Percentiles rank a stretch among this genome's conserved stretches.
phyloP scores from a whole-genome alignment of 495 filamentous ascomycete genomes.

The Penicillium crystallinum region DNA sequence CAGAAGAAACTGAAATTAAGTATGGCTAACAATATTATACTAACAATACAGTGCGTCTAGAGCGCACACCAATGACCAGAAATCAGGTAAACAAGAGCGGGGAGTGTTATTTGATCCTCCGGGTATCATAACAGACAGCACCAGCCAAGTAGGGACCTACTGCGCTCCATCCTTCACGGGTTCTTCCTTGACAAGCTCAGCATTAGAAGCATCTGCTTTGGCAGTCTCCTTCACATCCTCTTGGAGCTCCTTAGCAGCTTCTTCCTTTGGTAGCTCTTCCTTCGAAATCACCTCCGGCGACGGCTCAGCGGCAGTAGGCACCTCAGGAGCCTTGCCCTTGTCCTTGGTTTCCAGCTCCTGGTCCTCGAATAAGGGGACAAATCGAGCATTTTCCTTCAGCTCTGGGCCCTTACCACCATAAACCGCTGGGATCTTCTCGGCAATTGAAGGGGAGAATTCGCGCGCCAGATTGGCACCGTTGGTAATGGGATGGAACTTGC shows the following conservation, averaged over 20 bases:
- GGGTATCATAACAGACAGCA: conserved; percentile 25
- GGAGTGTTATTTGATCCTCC: conserved; percentile 18
- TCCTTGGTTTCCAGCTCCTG: conserved; percentile 16
- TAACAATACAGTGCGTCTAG: neutral
- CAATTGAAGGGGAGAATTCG: conserved; percentile 55
- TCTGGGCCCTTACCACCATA: conserved; percentile 67
- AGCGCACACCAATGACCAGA: conserved; percentile 1
- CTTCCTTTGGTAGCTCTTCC: conserved; percentile 11
- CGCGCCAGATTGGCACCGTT: conserved; percentile 64
- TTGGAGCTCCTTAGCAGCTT: conserved; percentile 11
- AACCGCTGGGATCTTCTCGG: conserved; percentile 53
- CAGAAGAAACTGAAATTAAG: neutral
- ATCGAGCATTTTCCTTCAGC: conserved; percentile 25
- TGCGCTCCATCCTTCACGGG: conserved; percentile 20
- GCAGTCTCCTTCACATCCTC: conserved; percentile 9
- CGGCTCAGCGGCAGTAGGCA: conserved; percentile 10
- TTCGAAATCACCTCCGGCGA: too few relatives aligned
- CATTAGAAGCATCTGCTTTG: conserved; percentile 14
- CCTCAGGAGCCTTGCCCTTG: conserved; percentile 15
- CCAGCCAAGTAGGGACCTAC: conserved; percentile 15
- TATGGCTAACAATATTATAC: neutral
- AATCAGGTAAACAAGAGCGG: conserved; percentile 13
- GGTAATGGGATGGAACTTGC: conserved; percentile 78
- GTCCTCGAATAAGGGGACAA: conserved; percentile 25
- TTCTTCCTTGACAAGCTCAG: conserved; percentile 11